These are phyloP conservation scores for Meripilus lineatus DNA, from an alignment of 1,284 basidiomycete species.

Conservation along the genomic window DNA sequence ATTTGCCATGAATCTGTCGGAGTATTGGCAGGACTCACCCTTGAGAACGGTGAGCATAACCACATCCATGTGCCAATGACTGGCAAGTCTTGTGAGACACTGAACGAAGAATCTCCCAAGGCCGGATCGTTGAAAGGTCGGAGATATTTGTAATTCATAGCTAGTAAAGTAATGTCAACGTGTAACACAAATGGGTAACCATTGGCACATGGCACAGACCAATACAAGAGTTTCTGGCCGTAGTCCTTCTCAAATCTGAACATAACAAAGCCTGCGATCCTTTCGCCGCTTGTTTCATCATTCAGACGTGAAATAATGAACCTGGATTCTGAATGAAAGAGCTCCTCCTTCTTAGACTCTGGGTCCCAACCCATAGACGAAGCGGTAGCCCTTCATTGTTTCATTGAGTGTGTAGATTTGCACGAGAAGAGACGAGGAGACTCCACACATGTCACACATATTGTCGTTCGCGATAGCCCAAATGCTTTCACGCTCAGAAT, in stretches of 20 bases:
- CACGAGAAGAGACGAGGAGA: not conserved
- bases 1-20: not conserved
- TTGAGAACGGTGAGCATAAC: constrained; percentile 71
- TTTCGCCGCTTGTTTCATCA: constrained; percentile 7
- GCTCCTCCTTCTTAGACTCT: constrained; percentile 45
- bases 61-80: constrained; percentile 54
- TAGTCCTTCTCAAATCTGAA: constrained; percentile 72
- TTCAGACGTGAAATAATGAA: constrained; percentile 60
- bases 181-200: too few species aligned
- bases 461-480: constrained; percentile 55
- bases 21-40: constrained; percentile 33
- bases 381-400: constrained; percentile 35
- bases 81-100: constrained; percentile 44
- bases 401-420: not conserved
- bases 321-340: constrained; percentile 56
- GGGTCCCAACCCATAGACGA: constrained; percentile 72
- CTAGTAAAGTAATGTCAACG: constrained; percentile 40
- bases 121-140: constrained; percentile 41
- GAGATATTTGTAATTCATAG: constrained; percentile 66
- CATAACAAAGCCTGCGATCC: constrained; percentile 50
- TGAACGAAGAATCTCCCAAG: constrained; percentile 52
- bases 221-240: constrained; percentile 56
- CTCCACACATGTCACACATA: constrained; percentile 48
- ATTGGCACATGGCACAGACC: constrained; percentile 37
- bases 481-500: constrained; percentile 35